Conservation (phyloP, 495 filamentous ascomycete species). For the Aspergillus indologenus region DNA sequence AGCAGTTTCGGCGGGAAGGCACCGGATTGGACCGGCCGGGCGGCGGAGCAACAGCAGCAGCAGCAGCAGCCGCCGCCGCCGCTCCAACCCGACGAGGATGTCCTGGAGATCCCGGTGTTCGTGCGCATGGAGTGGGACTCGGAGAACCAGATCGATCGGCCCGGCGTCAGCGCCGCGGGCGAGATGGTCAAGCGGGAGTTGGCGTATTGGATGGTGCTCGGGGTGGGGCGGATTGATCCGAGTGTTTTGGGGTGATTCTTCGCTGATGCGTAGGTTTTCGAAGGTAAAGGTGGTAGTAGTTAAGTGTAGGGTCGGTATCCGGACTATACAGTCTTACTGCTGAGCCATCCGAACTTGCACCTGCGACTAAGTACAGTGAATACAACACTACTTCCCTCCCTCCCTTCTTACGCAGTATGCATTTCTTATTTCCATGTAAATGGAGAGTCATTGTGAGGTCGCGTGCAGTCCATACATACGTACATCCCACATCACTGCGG, state of each 20-base stretch:
- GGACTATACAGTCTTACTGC: too few species aligned
- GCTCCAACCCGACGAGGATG: conserved; percentile 72
- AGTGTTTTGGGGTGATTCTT: not conserved
- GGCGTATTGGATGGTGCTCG: conserved; percentile 93
- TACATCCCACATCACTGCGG: too few species aligned
- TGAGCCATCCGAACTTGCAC: too few species aligned
- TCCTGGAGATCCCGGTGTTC: conserved; percentile 94
- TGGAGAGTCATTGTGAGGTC: too few species aligned
- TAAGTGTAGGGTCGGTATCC: not conserved
- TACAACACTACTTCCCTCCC: too few species aligned
- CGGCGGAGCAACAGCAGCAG: conserved; percentile 15
- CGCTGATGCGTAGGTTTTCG: too few species aligned
- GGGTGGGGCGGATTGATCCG: conserved; percentile 68
- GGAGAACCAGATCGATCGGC: conserved; percentile 67
- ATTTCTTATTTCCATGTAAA: too few species aligned
- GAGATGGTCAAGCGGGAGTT: conserved; percentile 66
- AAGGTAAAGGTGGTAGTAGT: not conserved
- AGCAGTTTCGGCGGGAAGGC: not conserved
- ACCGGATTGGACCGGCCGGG: conserved; percentile 24
- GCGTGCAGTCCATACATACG: too few species aligned
- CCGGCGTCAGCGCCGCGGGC: conserved; percentile 40
- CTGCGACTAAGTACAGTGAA: too few species aligned
- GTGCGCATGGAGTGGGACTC: conserved; percentile 90
- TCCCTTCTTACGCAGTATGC: too few species aligned
- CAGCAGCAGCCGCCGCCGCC: conserved; percentile 31